Evolutionary conservation across 805 yeast genomes (phyloP).

Genomic region (Yarrowia sp.): DNA sequence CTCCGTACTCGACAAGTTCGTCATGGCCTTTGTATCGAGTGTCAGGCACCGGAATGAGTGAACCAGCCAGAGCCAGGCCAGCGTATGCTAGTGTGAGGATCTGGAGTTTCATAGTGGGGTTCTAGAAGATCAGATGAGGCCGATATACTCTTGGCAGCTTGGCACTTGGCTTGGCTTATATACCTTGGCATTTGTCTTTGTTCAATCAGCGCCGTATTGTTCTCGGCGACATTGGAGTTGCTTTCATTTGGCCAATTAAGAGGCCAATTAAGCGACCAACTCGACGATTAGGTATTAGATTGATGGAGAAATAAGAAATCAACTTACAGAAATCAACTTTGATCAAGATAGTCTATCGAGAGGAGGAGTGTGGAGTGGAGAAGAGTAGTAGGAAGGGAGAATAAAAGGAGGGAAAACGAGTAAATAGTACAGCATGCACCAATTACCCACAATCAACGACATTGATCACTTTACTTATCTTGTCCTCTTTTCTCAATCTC

Average conservation of each 20-base stretch:
- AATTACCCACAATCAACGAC: too few relatives aligned
- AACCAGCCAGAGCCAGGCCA: conserved; percentile 1
- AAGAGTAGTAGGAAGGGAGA: too few relatives aligned
- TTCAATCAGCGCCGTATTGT: not conserved
- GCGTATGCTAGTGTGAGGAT: not conserved
- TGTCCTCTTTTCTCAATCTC: not conserved
- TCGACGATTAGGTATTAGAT: conserved; percentile 1
- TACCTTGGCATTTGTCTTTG: not conserved
- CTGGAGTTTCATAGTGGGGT: not conserved
- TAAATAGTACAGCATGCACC: too few relatives aligned
- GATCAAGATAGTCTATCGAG: too few relatives aligned
- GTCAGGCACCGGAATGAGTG: conserved; percentile 8
- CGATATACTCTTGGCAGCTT: not conserved
- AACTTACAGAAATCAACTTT: too few relatives aligned
- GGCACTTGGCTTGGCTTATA: not conserved
- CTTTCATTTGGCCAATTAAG: not conserved
- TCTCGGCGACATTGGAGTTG: not conserved
- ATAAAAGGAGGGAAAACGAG: too few relatives aligned
- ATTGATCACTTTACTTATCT: too few relatives aligned
- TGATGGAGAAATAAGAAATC: not conserved
- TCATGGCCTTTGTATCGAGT: not conserved
- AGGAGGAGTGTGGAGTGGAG: too few relatives aligned
- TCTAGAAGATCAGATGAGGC: too few relatives aligned
- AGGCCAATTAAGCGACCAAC: too few relatives aligned
- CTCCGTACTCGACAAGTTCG: conserved; percentile 8